Conservation (phyloP, 108 stramenopile genomes). For the Nitzschia putrida region DNA sequence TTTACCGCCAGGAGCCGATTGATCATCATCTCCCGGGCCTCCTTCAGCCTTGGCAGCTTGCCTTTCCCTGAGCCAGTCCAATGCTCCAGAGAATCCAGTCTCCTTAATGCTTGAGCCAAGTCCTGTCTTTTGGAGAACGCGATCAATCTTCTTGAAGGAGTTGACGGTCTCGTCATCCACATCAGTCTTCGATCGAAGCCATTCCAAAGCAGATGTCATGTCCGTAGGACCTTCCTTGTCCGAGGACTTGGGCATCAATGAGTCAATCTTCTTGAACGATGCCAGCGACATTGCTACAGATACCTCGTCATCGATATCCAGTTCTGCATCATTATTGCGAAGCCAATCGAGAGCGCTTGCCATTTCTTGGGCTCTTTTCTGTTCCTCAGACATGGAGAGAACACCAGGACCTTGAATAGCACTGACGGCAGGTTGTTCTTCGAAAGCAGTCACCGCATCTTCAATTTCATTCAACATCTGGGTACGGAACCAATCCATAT, state of each 20-base stretch:
- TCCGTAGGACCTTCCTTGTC: conserved; percentile 19
- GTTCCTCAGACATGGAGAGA: conserved; percentile 24
- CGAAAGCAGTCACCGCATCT: conserved; percentile 9
- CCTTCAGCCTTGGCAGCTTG: conserved; percentile 28
- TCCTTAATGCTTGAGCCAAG: conserved; percentile 14
- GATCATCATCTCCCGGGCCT: conserved; percentile 18
- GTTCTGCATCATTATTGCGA: conserved; percentile 43
- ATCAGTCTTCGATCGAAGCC: conserved; percentile 41
- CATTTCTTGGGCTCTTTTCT: conserved; percentile 52
- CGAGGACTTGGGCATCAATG: conserved; percentile 36
- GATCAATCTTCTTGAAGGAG: conserved; percentile 38
- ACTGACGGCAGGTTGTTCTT: background rate
- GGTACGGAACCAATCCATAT: conserved; percentile 39
- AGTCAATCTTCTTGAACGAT: conserved; percentile 45
- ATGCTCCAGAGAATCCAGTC: conserved; percentile 31
- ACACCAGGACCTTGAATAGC: background rate
- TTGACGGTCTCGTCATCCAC: conserved; percentile 42
- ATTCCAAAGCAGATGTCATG: conserved; percentile 29
- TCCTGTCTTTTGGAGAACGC: conserved; percentile 27
- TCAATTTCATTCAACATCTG: conserved; percentile 23
- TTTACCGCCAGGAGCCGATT: conserved; percentile 1
- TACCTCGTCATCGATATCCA: conserved; percentile 35
- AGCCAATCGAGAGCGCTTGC: conserved; percentile 49
- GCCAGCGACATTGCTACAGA: conserved; percentile 36
- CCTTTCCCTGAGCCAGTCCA: conserved; percentile 35